Percentiles rank a stretch among this genome's conserved stretches.
These are phyloP conservation scores for Candida ortonii DNA, from an alignment of 805 yeast genomes.

Conservation along the genomic window DNA sequence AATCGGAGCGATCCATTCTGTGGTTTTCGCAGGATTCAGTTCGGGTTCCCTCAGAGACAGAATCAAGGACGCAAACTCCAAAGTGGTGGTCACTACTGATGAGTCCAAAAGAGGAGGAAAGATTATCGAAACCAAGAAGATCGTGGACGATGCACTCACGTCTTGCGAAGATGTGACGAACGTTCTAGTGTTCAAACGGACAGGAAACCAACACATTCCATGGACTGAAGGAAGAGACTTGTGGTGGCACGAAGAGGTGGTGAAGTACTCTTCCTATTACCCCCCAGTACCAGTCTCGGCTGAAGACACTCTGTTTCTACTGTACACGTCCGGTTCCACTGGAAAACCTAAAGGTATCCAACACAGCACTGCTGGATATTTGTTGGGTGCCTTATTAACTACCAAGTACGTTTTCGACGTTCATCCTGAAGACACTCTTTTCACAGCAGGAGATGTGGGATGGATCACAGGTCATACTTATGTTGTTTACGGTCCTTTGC, in stretches of 20 bases:
- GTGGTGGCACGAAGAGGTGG: conserved; percentile 73
- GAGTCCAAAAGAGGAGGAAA: conserved; percentile 84
- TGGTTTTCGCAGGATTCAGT: conserved; percentile 81
- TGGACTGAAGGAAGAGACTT: conserved; percentile 59
- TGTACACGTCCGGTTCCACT: conserved; percentile 84
- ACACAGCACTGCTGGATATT: conserved; percentile 77
- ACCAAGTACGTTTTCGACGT: conserved; percentile 76
- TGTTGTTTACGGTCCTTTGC: conserved; percentile 77
- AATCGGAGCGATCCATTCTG: conserved; percentile 82
- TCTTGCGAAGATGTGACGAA: conserved; percentile 64
- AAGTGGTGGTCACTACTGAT: conserved; percentile 73
- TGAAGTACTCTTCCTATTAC: conserved; percentile 61
- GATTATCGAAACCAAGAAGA: conserved; percentile 74
- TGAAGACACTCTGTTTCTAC: conserved; percentile 79
- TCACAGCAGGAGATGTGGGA: conserved; percentile 89
- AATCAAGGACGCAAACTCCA: conserved; percentile 68
- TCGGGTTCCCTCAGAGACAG: conserved; percentile 70
- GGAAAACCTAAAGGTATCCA: conserved; percentile 88
- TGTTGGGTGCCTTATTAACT: conserved; percentile 69
- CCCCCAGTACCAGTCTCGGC: conserved; percentile 74
- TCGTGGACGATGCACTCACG: conserved; percentile 75
- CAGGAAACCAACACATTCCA: conserved; percentile 56
- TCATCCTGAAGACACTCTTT: conserved; percentile 68
- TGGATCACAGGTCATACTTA: conserved; percentile 91
- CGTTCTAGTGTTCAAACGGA: conserved; percentile 71